Percentiles rank a stretch among this genome's conserved stretches.
Evolutionary conservation across 1,284 basidiomycete species (phyloP).

Genomic region (Cutaneotrichosporon sp.): DNA sequence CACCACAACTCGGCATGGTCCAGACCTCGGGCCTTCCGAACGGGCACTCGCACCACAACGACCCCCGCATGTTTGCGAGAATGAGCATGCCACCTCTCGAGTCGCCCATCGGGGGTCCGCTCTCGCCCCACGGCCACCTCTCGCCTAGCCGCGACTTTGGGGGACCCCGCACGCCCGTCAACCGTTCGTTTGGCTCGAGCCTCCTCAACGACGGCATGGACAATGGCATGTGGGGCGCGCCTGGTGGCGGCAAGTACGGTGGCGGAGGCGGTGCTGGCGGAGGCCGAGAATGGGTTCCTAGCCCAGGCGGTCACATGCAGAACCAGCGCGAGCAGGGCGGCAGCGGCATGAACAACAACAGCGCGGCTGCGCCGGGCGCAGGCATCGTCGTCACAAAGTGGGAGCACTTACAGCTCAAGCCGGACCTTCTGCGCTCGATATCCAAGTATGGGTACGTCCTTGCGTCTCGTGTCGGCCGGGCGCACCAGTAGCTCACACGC

Average conservation of each 20-base stretch:
- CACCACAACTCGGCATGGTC: constrained; percentile 4
- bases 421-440: constrained; percentile 84
- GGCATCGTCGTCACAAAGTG: constrained; percentile 92
- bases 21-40: constrained; percentile 9
- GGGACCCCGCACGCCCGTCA: constrained; percentile 20
- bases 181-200: constrained; percentile 21
- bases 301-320: constrained; percentile 14
- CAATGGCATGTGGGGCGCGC: constrained; percentile 24
- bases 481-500: constrained; percentile 10
- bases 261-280: constrained; percentile 3
- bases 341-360: constrained; percentile 2
- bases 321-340: constrained; percentile 10
- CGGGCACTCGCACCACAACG: constrained; percentile 13
- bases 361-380: constrained; percentile 63
- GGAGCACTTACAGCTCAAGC: constrained; percentile 86
- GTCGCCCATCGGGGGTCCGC: not conserved
- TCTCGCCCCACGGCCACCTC: constrained; percentile 11
- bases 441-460: constrained; percentile 83
- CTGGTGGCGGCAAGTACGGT: constrained; percentile 11
- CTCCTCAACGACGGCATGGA: constrained; percentile 21
- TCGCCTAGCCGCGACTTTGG: constrained; percentile 13
- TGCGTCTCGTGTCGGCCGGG: not conserved
- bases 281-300: constrained; percentile 21
- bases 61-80: constrained; percentile 8
- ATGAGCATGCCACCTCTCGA: constrained; percentile 19